Base-by-base conservation (phyloP, 345 rosid genomes). In the Cardamine chenopodiifolia region DNA sequence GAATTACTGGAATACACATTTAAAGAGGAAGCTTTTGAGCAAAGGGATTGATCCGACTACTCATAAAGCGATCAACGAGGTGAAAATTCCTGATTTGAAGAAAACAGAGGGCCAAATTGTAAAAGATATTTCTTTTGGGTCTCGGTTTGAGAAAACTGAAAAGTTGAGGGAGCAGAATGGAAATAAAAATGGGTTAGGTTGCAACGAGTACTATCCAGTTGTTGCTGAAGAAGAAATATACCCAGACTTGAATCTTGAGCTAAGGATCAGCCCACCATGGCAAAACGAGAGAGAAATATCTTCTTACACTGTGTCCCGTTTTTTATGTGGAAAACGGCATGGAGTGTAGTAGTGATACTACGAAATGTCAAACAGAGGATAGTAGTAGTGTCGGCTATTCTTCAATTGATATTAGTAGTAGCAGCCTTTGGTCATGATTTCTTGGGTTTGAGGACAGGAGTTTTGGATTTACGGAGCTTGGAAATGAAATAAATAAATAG, bases 221-320 rank as follows among this genome's bases (percentile, higher is more conserved):
- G 48, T 40, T 73, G 55, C 68, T 68, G 57, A 28, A 15, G 55
- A 60, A 74, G 86, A n/a, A 45, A 78, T 75, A 72, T 85, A 86
- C 28, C 94, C 97, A 12, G 94, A 93, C 73, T 85, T 93, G 86
- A 91, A 88, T 77, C 92, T 93, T 5, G 98, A 91, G 63, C 90
- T 93, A 20, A 86, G 81, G 83, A 93, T 93, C 44, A 88, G 98
- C 77, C 97, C 89, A 14, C 98, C 98, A 9, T 73, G 70, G 58
- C 82, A 86, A 63, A 34, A 25, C 39, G 82, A 81, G 25, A 67
- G 32, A 7, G 64, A 62, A 4, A 67, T 55, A 31, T 45, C 37
- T 20, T 19, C 71, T 7, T 85, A 90, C 71, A 79, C 86, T 63
- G 73, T 62, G 57, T 89, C 91, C 81, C 85, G 84, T 58, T 59